Base-by-base conservation (phyloP, 331 rosid species). In the Malus hybrid region DNA sequence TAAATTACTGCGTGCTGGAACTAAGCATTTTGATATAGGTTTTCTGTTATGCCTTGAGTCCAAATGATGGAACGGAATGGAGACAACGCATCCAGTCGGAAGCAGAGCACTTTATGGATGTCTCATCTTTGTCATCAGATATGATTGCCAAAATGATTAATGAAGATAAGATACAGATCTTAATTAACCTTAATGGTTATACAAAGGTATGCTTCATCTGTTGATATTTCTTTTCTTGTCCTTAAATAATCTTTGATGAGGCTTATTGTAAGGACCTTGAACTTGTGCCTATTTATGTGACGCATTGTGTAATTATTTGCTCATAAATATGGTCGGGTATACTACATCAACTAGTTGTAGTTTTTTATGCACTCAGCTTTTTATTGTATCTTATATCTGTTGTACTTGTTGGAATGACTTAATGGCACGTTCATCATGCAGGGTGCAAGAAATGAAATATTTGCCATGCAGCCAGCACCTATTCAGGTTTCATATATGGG, bases 401-500 rank as follows among this genome's bases (percentile, higher is more conserved):
- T 69, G 64, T 52, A 55, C n/a, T 24, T 33, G 32, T 27, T 64
- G 72, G 16, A 27, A 16, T 76, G 68, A 71, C 70, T 22, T 71
- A 7, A 16, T 70, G 44, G n/a, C 59, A n/a, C 34, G 20, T 59
- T 62, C 68, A 24, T 73, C 62, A 57, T 84, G 34, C 85, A 95
- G 99, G 99, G 99, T 78, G 99, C 99, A 6, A 83, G 99, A 76
- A 95, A 95, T 88, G 99, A 95, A 85, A 92, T 95, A 83, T 95
- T 95, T 87, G 92, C 98, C 24, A 95, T 95, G 99, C 95, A 90
- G 84, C 98, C 99, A 78, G 97, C 99, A 69, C 98, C 99, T 13
- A 82, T 95, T 83, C 99, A 95, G 86, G 97, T 95, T 79, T 95
- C 99, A 76, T 95, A 95, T 67, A 95, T 95, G 99, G 99, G 99